phyloP scores from a whole-genome alignment of 495 filamentous ascomycete genomes.

The Talaromyces adpressus region DNA sequence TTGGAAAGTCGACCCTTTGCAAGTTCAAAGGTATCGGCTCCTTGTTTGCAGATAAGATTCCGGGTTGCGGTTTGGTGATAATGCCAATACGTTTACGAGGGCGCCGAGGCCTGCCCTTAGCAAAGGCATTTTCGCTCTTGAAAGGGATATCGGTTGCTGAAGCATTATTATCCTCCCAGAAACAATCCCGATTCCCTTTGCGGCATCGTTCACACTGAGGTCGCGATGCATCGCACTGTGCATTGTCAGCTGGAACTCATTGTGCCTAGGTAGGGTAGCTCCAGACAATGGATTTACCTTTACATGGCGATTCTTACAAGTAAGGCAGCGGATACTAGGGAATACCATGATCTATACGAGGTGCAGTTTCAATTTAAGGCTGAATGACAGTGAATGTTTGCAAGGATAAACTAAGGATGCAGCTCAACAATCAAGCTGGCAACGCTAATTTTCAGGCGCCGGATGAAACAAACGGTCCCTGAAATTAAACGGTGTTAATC shows the following conservation, averaged over 20 bases:
- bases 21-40: not conserved
- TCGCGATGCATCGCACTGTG: constrained; percentile 19
- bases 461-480: too few relatives aligned
- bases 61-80: not conserved
- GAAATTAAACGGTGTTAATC: not conserved
- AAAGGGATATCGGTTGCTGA: constrained; percentile 17
- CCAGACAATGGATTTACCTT: constrained; percentile 5
- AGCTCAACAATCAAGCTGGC: too few relatives aligned
- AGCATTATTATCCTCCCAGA: constrained; percentile 15
- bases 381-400: too few relatives aligned
- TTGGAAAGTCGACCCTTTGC: constrained; percentile 3
- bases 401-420: too few relatives aligned
- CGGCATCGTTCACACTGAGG: constrained; percentile 19
- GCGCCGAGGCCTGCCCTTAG: constrained; percentile 21
- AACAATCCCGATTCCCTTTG: constrained; percentile 19
- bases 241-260: not conserved
- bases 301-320: constrained; percentile 11
- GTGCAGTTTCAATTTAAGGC: too few relatives aligned
- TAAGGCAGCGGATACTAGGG: constrained; percentile 9
- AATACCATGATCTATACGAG: constrained; percentile 10
- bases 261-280: not conserved
- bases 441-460: not conserved
- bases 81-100: constrained; percentile 9
- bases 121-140: constrained; percentile 26
- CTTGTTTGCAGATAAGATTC: not conserved